Percentiles rank a stretch among this genome's conserved stretches.
phyloP scores from a whole-genome alignment of 352 stramenopile genomes.

The Pythium folliculosum region DNA sequence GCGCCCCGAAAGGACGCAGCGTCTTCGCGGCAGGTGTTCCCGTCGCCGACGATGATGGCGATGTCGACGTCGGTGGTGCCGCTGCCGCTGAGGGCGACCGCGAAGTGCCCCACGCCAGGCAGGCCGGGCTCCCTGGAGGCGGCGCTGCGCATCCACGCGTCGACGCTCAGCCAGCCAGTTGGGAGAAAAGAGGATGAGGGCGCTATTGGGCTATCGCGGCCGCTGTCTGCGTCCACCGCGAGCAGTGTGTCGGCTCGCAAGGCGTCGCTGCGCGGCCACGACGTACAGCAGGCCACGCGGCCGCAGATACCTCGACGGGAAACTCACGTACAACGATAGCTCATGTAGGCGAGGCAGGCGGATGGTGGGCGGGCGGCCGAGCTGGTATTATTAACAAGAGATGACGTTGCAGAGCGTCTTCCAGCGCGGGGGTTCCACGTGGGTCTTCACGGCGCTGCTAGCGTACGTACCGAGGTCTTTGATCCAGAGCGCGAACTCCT shows the following conservation, averaged over 20 bases:
- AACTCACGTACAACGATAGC: neutral
- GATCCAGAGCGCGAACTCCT: slow-evolving; percentile 79
- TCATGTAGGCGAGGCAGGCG: neutral
- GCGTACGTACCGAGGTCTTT: slow-evolving; percentile 77
- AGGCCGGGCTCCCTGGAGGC: neutral
- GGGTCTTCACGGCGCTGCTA: slow-evolving; percentile 57
- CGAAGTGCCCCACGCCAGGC: neutral
- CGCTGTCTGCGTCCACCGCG: neutral
- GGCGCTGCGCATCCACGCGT: slow-evolving; percentile 13
- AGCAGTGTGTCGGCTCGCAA: slow-evolving; percentile 9
- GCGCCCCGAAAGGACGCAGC: too few species aligned
- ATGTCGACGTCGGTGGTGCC: neutral
- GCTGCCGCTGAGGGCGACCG: neutral
- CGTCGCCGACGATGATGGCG: too few species aligned
- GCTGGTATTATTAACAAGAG: slow-evolving; percentile 41
- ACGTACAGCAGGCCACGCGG: neutral
- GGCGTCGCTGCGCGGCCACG: neutral
- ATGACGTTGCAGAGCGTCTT: slow-evolving; percentile 67
- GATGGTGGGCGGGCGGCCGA: neutral
- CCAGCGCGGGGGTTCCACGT: slow-evolving; percentile 68
- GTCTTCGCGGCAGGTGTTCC: too few species aligned
- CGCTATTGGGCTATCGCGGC: neutral
- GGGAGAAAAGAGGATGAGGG: slow-evolving; percentile 7
- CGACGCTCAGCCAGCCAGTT: slow-evolving; percentile 13
- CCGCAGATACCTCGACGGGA: slow-evolving; percentile 5